phyloP scores from a whole-genome alignment of 257 asterid species.

The Solanum ahanhuiri region DNA sequence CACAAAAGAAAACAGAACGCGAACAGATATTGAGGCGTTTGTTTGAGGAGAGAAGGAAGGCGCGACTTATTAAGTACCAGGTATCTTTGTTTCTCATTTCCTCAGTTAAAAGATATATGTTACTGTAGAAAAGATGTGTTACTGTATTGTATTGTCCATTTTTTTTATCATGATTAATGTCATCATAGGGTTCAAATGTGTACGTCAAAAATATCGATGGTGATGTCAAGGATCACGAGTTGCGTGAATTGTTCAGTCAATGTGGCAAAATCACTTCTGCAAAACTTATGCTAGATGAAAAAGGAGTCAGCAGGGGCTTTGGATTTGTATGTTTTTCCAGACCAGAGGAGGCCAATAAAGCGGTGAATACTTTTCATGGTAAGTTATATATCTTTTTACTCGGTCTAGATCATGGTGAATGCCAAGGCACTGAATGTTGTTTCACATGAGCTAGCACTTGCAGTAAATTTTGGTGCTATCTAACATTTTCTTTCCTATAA shows the following conservation, averaged over 20 bases:
- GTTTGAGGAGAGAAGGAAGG: conserved; percentile 71
- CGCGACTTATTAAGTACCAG: conserved; percentile 51
- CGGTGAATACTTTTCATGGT: conserved; percentile 57
- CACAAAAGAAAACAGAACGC: conserved; percentile 82
- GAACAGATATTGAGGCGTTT: conserved; percentile 51
- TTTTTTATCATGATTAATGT: not conserved
- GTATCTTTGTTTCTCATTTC: conserved; percentile 16
- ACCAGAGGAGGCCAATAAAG: conserved; percentile 64
- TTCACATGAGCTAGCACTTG: not conserved
- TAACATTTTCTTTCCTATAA: not conserved
- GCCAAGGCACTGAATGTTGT: not conserved
- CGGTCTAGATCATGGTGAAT: not conserved
- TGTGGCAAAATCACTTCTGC: conserved; percentile 79
- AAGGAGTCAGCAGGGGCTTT: conserved; percentile 73
- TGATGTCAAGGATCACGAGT: conserved; percentile 53
- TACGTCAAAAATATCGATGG: conserved; percentile 78
- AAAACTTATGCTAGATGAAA: conserved; percentile 71
- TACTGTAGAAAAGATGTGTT: not conserved
- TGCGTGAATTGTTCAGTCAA: conserved; percentile 45
- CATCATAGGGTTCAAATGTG: conserved; percentile 62
- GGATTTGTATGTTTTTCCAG: conserved; percentile 87
- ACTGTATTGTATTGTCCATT: not conserved
- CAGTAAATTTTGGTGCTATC: not conserved
- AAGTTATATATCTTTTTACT: not conserved
- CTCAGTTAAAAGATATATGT: not conserved